These are phyloP conservation scores for Sporothrix brunneoviolacea DNA, from an alignment of 2,329 filamentous ascomycete genomes.

Conservation along the genomic window DNA sequence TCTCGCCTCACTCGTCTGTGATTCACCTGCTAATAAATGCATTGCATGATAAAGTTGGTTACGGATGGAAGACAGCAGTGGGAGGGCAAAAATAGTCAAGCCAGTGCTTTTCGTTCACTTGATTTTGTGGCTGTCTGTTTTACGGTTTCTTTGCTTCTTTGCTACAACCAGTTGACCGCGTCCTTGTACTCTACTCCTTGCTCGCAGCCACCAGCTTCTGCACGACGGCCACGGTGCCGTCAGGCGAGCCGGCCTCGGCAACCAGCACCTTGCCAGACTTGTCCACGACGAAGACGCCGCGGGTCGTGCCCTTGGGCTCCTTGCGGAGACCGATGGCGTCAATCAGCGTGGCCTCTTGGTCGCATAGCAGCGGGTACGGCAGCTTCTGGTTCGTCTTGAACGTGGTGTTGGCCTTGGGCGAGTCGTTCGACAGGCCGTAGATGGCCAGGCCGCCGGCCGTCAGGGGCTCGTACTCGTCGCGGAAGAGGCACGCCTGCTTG, in stretches of 20 bases:
- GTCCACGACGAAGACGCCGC: conserved; percentile 82
- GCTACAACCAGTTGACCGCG: too few relatives aligned
- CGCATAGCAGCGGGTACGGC: conserved; percentile 82
- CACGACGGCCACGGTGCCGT: conserved; percentile 69
- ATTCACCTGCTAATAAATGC: too few relatives aligned
- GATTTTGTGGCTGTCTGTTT: not conserved
- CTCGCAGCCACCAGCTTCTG: conserved; percentile 54
- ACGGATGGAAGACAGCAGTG: too few relatives aligned
- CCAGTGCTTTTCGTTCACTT: not conserved
- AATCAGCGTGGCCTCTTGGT: conserved; percentile 68
- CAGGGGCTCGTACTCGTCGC: conserved; percentile 72
- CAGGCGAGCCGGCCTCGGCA: conserved; percentile 67
- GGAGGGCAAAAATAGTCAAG: too few relatives aligned
- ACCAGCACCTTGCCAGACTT: conserved; percentile 70
- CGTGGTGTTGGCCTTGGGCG: conserved; percentile 81
- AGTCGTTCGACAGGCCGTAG: conserved; percentile 84
- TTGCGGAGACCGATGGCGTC: conserved; percentile 86
- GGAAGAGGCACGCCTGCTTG: conserved; percentile 87
- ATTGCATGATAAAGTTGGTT: too few relatives aligned
- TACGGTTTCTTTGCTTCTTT: too few relatives aligned
- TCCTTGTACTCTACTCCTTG: not conserved
- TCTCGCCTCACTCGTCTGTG: too few relatives aligned
- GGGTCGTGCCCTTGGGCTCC: conserved; percentile 59
- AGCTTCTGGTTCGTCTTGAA: conserved; percentile 91
- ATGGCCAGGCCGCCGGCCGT: conserved; percentile 75